Base-by-base conservation (phyloP, 225 moss, liverwort and hornwort genomes). In the Antitrichia curtipendula region DNA sequence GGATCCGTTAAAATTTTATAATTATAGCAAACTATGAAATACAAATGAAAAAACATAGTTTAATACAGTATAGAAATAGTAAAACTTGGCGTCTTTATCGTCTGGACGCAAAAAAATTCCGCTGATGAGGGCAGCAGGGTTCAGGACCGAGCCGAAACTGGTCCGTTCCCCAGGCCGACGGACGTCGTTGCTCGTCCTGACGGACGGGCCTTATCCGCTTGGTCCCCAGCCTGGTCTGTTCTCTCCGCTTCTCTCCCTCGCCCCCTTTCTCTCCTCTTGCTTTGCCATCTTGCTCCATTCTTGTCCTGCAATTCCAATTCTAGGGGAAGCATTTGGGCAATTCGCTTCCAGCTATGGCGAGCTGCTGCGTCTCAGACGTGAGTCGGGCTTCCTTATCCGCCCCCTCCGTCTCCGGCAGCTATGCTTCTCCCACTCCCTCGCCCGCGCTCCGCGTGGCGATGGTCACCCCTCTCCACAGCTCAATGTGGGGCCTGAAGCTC, bases 401-500 rank as follows among this genome's bases (percentile, higher is more conserved):
- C 10, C 88, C 88, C 36, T 88, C 88, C 22, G 88, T 88, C 24
- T 88, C 88, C 52, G 79, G 88, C 79, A 78, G 88, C 78, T 83
- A 83, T 50, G 84, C 84, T 17, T 84, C 84, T 31, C 38, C 32
- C 70, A 27, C 27, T 38, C 52, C 50, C 25, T 36, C 70, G 41
- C 71, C 84, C 41, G 34, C 71, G 4, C 56, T 77, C 22, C 84
- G 88, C 17, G 68, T 88, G 38, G 78, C 88, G 12, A 84, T 88
- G 82, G 82, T 29, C 19, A 36, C 78, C 61, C 84, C 79, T 65
- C 89, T 95, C 70, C 87, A 90, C 68, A 94, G 93, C 92, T 92
- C 94, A 4, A 81, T 96, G 83, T 97, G 96, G 96, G 93, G 95
- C 45, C 61, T 83, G 82, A 94, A 92, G 86, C 84, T 90, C 38